Percentiles rank a stretch among this genome's conserved stretches.
Conservation (phyloP, 2,329 filamentous ascomycete species). For the Monascus ruber region DNA sequence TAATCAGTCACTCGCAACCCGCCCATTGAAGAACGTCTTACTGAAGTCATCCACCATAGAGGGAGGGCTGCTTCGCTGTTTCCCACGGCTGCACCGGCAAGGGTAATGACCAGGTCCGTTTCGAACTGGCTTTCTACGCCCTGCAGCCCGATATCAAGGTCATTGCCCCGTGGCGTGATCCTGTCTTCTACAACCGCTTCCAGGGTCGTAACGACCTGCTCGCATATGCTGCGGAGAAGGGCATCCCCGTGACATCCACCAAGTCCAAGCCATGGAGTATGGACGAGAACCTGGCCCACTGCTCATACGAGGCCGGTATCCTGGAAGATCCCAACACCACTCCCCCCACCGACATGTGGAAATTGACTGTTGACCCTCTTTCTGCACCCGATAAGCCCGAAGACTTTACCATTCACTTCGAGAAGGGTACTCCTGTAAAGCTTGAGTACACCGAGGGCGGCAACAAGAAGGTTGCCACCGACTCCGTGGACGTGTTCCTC, state of each 20-base stretch:
- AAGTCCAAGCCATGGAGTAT: conserved; percentile 40
- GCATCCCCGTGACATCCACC: conserved; percentile 38
- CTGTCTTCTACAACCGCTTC: conserved; percentile 39
- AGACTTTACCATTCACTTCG: conserved; percentile 61
- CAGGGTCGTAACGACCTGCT: conserved; percentile 39
- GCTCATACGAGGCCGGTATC: conserved; percentile 62
- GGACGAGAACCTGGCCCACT: conserved; percentile 49
- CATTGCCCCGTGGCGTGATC: conserved; percentile 39
- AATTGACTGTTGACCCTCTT: conserved; percentile 50
- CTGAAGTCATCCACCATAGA: conserved; percentile 10
- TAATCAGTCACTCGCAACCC: not conserved
- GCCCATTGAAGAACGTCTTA: not conserved
- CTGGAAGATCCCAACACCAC: conserved; percentile 45
- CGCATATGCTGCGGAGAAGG: conserved; percentile 36
- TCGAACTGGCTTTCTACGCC: conserved; percentile 41
- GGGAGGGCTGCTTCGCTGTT: conserved; percentile 33
- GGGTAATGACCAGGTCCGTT: conserved; percentile 39
- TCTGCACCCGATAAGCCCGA: conserved; percentile 59
- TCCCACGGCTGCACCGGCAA: conserved; percentile 38
- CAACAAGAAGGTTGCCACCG: conserved; percentile 48
- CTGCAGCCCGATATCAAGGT: conserved; percentile 37
- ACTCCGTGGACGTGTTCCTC: conserved; percentile 61
- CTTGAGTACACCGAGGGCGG: conserved; percentile 44
- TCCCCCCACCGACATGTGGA: conserved; percentile 72
- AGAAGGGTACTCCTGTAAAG: conserved; percentile 64